Conservation (phyloP, 2,329 filamentous ascomycete species). For the Pseudopyricularia javanii region DNA sequence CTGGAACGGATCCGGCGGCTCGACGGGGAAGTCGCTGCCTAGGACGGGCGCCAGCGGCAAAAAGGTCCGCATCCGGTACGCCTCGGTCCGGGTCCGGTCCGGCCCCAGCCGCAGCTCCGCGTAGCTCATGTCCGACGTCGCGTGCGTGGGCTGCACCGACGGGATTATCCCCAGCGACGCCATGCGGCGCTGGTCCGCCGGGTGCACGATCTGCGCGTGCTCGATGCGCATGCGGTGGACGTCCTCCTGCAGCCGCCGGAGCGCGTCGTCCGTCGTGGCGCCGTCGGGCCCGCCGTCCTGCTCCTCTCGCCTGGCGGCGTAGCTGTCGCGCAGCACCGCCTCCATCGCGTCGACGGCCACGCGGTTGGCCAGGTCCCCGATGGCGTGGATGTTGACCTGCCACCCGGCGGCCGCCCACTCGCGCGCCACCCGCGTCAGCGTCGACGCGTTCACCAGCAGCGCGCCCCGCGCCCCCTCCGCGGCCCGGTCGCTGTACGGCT, state of each 20-base stretch:
- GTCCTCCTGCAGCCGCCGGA: constrained; percentile 6
- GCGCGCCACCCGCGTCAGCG: constrained; percentile 37
- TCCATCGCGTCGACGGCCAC: constrained; percentile 51
- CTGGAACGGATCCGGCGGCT: constrained; percentile 54
- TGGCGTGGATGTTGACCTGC: constrained; percentile 63
- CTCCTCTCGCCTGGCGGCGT: too few relatives aligned
- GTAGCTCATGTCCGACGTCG: constrained; percentile 60
- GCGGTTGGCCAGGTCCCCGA: constrained; percentile 57
- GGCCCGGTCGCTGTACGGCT: constrained; percentile 54
- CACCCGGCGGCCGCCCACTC: constrained; percentile 49
- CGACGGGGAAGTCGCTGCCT: constrained; percentile 61
- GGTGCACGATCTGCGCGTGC: constrained; percentile 59
- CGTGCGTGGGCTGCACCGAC: constrained; percentile 60
- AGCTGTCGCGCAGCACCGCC: constrained; percentile 34
- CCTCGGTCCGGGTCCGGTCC: constrained; percentile 38
- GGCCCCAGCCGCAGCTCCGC: constrained; percentile 47
- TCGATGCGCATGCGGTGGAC: constrained; percentile 47
- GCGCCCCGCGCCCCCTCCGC: constrained; percentile 41
- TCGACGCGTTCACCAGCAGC: constrained; percentile 52
- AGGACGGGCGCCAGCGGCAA: constrained; percentile 39
- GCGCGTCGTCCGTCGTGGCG: background rate
- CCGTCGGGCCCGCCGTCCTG: too few relatives aligned
- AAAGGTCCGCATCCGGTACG: constrained; percentile 55
- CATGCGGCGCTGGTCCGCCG: constrained; percentile 49
- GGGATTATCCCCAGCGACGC: constrained; percentile 48